Evolutionary conservation across 805 yeast genomes (phyloP).

Genomic region (Saturnispora kantuleensis): DNA sequence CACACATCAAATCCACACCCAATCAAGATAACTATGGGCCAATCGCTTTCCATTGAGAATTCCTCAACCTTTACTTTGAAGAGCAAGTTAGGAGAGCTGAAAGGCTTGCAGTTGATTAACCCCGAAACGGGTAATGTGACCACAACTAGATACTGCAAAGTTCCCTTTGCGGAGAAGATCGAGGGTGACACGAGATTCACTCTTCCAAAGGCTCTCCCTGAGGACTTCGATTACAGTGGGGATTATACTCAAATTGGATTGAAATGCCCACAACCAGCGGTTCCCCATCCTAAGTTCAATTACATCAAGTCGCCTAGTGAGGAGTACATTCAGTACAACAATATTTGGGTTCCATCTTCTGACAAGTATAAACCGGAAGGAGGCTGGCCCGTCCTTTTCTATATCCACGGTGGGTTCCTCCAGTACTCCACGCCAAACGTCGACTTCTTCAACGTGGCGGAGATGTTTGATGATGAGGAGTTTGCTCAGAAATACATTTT

Average conservation of each 20-base stretch:
- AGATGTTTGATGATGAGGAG: constrained; percentile 21
- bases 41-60: constrained; percentile 17
- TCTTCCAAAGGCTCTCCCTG: constrained; percentile 23
- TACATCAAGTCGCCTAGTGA: constrained; percentile 21
- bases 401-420: constrained; percentile 36
- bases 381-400: constrained; percentile 35
- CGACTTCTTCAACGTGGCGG: constrained; percentile 18
- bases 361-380: constrained; percentile 24
- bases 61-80: constrained; percentile 12
- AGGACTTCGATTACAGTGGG: constrained; percentile 30
- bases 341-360: constrained; percentile 31
- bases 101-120: constrained; percentile 19
- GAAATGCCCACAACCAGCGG: constrained; percentile 31
- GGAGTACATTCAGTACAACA: constrained; percentile 28
- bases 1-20: not conserved
- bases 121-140: constrained; percentile 14
- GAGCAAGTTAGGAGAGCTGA: constrained; percentile 21
- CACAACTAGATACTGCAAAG: constrained; percentile 22
- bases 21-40: constrained; percentile 14
- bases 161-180: constrained; percentile 30
- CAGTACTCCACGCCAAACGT: constrained; percentile 27
- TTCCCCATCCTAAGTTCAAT: constrained; percentile 20
- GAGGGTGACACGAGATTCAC: constrained; percentile 26
- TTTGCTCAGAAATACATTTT: constrained; percentile 28
- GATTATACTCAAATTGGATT: constrained; percentile 28